Base-by-base conservation (phyloP, 345 rosid species). In the Camelina sativa region DNA sequence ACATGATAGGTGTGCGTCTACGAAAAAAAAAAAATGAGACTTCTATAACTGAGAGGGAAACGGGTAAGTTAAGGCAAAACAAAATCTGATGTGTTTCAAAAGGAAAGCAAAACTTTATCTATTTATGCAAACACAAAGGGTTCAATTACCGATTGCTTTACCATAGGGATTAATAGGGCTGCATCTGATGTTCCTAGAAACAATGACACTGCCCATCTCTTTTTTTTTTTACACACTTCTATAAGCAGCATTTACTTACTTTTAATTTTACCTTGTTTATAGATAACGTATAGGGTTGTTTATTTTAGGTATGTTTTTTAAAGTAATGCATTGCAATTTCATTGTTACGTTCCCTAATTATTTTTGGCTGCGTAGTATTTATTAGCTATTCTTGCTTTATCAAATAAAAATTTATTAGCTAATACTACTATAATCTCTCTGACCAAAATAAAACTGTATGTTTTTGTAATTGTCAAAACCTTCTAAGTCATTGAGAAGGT, bases 151-250 rank as follows among this genome's bases (percentile, higher is more conserved):
- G 25, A 67, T 67, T 75, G 61, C 78, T 48, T 6, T 50, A 25
- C 16, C 5, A 28, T 13, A 61, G 79, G 30, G 4, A 28, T 25
- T 25, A 61, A 34, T 68, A 76, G 40, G 75, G 69, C 80, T 76
- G 80, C 66, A 70, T 55, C 35, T 56, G 65, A 58, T 35, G 75
- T 64, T 77, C 72, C 80, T 77, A 28, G 4, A 64, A 37, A 71
- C 76, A 65, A 71, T 71, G 80, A 71, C 80, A 64, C 72, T 20
- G 80, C 76, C 71, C 37, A 63, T 63, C 60, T 70, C 80, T 76
- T 62, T 19, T 44, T 25, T 25, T 20, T 20, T 25, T 25, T 55
- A 63, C 71, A 11, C 52, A 68, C 55, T 20, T 23, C n/a, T 19
- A 46, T 11, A 37, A 56, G 40, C 67, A 38, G 1, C n/a, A n/a